These are phyloP conservation scores for Pichia sp. DNA, from an alignment of 1,139 yeast species.

Conservation along the genomic window DNA sequence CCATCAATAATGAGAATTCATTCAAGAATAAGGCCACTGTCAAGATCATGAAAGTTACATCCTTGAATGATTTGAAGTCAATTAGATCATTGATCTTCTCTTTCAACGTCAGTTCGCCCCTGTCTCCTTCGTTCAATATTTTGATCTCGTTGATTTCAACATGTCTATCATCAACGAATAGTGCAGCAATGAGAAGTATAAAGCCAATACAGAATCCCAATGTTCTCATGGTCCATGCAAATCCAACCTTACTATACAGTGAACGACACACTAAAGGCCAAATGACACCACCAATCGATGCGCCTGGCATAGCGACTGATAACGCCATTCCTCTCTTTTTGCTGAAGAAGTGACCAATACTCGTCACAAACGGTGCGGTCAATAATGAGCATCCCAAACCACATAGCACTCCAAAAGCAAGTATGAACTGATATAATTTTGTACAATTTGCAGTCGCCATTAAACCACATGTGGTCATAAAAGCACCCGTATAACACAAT, in stretches of 20 bases:
- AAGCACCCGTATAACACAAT: slow-evolving; percentile 40
- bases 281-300: slow-evolving; percentile 54
- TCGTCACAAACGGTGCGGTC: slow-evolving; percentile 53
- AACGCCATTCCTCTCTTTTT: slow-evolving; percentile 53
- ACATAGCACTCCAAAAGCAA: slow-evolving; percentile 47
- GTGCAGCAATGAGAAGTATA: slow-evolving; percentile 33
- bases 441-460: slow-evolving; percentile 50
- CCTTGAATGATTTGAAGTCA: slow-evolving; percentile 24
- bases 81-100: slow-evolving; percentile 17
- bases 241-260: slow-evolving; percentile 47
- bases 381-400: slow-evolving; percentile 57
- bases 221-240: slow-evolving; percentile 54
- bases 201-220: slow-evolving; percentile 43
- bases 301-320: slow-evolving; percentile 61
- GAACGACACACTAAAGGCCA: slow-evolving; percentile 54
- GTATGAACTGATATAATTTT: slow-evolving; percentile 49
- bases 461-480: slow-evolving; percentile 43
- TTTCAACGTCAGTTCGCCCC: slow-evolving; percentile 8
- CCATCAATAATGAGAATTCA: slow-evolving; percentile 49
- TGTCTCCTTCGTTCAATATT: slow-evolving; percentile 5
- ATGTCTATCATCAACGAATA: slow-evolving; percentile 42
- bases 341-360: slow-evolving; percentile 52
- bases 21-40: slow-evolving; percentile 24
- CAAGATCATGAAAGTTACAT: slow-evolving; percentile 18
- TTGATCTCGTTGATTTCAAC: slow-evolving; percentile 6